Evolutionary conservation across 1,284 basidiomycete genomes (phyloP), one percentile per base, ranked within the genome.

Genomic region (Irpex sp.): DNA sequence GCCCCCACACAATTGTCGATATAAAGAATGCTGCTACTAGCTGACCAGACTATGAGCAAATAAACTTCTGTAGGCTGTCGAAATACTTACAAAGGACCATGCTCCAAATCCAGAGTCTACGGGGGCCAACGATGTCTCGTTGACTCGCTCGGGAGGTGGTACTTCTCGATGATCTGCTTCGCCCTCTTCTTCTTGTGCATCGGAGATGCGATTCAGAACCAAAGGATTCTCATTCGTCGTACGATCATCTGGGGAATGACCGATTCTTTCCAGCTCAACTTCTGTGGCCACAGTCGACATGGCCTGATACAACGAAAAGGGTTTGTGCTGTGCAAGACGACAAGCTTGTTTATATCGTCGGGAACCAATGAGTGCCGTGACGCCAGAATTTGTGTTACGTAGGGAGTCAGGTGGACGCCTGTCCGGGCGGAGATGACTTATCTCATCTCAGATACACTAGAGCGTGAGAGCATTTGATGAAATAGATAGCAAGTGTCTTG

Each of bases 1-100:
- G 9, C 75, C 75, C 43, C 77, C 77, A 79, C 13, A 79, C 69
- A 50, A 79, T 65, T 11, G 69, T 70, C 57, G 77, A 74, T 7
- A 78, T 68, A 19, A 46, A 75, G 63, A 78, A 78, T 8, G 77
- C 75, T 5, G 71, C 74, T 6, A 67, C 63, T 2, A 78, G 69
- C 72, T 78, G 31, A 33, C 31, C 31, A 33, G 31, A 3, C 6
- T 7, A 33, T 33, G 31, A 33, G 31, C 31, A 33, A 33, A 6
- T 33, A 33, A 6, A 7, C 5, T 33, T 6, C 31, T 33, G 31
- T 6, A 33, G 11, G n/a, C 21, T 36, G 5, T 1, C 11, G n/a
- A 56, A 5, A 19, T 1, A 65, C 64, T 49, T 63, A 77, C 75
- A 62, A 73, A 76, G 26, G 73, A 72, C 74, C 74, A 76, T 9